These are phyloP conservation scores for Astrothelium macrocarpum DNA, from an alignment of 495 filamentous ascomycete genomes.

Conservation along the genomic window DNA sequence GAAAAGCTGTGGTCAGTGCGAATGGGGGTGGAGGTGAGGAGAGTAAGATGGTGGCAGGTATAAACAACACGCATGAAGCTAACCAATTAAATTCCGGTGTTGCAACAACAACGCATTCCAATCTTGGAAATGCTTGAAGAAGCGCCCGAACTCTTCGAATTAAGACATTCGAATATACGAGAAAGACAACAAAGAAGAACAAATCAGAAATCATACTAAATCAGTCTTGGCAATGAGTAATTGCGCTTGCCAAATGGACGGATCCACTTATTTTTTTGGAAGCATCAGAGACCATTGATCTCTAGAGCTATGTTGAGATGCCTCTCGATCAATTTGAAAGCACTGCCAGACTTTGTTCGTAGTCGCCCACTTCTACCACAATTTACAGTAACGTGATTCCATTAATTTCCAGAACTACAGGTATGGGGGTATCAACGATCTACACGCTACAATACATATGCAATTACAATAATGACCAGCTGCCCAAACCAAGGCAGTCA, in stretches of 20 bases:
- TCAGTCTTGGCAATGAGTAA: neutral
- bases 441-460: neutral
- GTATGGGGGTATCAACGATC: neutral
- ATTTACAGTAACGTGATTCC: neutral
- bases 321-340: no score
- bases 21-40: neutral
- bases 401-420: neutral
- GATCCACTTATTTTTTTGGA: neutral
- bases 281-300: neutral
- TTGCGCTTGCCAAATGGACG: neutral
- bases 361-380: no score
- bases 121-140: neutral
- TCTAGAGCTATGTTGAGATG: no score
- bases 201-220: neutral
- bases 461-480: neutral
- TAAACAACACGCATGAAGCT: neutral
- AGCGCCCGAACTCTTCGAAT: neutral
- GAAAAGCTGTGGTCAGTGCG: neutral
- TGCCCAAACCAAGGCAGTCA: neutral
- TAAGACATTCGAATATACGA: neutral
- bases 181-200: neutral
- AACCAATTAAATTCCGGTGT: constrained; percentile 1
- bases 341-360: no score
- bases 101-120: neutral
- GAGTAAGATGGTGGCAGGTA: neutral